These are phyloP conservation scores for Pouteria glomerata DNA, from an alignment of 148 eudicot genomes.

Conservation along the genomic window DNA sequence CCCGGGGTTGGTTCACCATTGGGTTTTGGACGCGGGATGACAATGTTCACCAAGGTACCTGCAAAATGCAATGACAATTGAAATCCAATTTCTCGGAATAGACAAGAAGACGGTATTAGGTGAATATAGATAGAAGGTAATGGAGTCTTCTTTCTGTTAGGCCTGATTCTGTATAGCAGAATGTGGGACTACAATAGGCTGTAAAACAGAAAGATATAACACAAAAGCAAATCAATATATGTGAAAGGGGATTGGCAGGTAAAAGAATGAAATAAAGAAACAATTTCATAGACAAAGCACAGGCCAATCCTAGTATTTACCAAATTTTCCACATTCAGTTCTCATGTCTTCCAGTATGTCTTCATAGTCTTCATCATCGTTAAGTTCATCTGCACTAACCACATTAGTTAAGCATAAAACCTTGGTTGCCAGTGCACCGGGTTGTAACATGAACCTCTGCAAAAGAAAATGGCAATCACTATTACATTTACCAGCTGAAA, in stretches of 20 bases:
- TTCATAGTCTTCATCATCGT: slow-evolving; percentile 77
- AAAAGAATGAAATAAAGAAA: neutral
- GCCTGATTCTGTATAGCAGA: slow-evolving; percentile 23
- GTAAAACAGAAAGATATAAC: slow-evolving; percentile 26
- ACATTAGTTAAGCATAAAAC: slow-evolving; percentile 78
- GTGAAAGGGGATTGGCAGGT: neutral
- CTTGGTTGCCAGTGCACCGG: slow-evolving; percentile 57
- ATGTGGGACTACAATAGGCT: slow-evolving; percentile 18
- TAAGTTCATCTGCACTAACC: slow-evolving; percentile 69
- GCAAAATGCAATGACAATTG: slow-evolving; percentile 23
- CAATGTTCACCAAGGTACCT: slow-evolving; percentile 70
- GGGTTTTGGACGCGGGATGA: slow-evolving; percentile 75
- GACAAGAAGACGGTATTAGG: neutral
- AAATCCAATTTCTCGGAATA: slow-evolving; percentile 9
- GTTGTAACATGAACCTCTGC: slow-evolving; percentile 79
- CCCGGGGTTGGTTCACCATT: slow-evolving; percentile 68
- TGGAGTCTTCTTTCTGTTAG: slow-evolving; percentile 24
- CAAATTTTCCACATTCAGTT: slow-evolving; percentile 74
- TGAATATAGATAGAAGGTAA: slow-evolving; percentile 15
- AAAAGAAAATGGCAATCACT: slow-evolving; percentile 18
- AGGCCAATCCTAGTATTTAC: slow-evolving; percentile 23
- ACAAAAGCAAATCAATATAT: slow-evolving; percentile 11
- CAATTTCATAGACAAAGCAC: neutral
- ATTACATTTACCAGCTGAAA: neutral
- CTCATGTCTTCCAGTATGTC: slow-evolving; percentile 89